Evolutionary conservation across 163 green algal species (phyloP).

Genomic region (Scenedesmus sp.): DNA sequence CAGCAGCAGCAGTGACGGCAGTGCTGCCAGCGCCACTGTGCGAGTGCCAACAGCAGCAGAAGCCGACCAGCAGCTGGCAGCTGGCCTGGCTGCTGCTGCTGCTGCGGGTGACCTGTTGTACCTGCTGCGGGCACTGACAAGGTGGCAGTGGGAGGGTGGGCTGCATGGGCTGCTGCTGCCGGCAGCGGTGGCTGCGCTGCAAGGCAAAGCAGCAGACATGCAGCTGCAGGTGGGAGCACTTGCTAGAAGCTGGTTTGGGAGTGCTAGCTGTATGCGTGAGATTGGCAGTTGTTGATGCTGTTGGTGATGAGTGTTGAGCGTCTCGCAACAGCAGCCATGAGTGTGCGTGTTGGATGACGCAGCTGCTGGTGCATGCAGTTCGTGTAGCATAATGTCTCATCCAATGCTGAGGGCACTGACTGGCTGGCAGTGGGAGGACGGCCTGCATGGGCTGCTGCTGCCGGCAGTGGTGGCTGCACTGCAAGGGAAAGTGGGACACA

Average conservation of each 20-base stretch:
- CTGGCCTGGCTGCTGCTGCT: not conserved
- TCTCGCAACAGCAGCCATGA: not conserved
- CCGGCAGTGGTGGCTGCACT: too few species aligned
- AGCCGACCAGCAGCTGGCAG: not conserved
- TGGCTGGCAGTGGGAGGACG: too few species aligned
- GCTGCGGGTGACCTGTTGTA: constrained; percentile 26
- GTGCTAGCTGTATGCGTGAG: not conserved
- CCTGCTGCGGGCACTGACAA: not conserved
- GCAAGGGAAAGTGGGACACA: too few species aligned
- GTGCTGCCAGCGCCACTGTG: not conserved
- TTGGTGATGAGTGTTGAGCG: not conserved
- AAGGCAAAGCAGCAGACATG: not conserved
- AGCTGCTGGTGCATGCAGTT: too few species aligned
- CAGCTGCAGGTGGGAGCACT: not conserved
- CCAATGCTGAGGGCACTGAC: too few species aligned
- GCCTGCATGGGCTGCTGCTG: too few species aligned
- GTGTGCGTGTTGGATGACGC: too few species aligned
- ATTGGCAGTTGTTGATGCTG: not conserved
- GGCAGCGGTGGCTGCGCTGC: constrained; percentile 13
- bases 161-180: constrained; percentile 6
- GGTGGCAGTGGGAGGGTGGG: not conserved
- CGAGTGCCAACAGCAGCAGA: constrained; percentile 15
- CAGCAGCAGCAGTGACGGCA: not conserved
- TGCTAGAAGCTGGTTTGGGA: not conserved
- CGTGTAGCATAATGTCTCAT: too few species aligned